A percentile compares a stretch with the other conserved stretches of the same genome.
Evolutionary conservation across 2,329 filamentous ascomycete genomes (phyloP).

Genomic region (Apiospora sp.): DNA sequence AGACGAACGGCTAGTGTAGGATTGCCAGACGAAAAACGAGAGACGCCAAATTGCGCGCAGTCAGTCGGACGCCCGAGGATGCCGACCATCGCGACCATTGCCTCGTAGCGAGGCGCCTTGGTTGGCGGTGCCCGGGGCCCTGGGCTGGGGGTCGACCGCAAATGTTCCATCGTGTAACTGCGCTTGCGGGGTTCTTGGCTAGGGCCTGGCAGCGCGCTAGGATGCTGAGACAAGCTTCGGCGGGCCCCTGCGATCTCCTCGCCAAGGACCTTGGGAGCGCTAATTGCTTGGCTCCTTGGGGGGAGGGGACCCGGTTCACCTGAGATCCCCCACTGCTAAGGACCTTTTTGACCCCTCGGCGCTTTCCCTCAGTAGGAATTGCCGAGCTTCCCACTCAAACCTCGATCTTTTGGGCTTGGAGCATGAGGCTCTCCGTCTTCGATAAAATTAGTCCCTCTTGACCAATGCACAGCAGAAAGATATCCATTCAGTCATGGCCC

Average conservation of each 20-base stretch:
- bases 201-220: slow-evolving; percentile 12
- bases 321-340: slow-evolving; percentile 5
- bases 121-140: background rate
- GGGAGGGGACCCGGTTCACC: background rate
- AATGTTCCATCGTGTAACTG: slow-evolving; percentile 19
- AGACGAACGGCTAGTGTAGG: background rate
- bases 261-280: background rate
- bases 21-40: background rate
- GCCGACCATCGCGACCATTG: background rate
- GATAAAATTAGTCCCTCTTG: background rate
- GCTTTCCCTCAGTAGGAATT: background rate
- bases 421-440: background rate
- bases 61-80: background rate
- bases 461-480: background rate
- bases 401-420: background rate
- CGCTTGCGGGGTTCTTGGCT: slow-evolving; percentile 14
- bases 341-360: background rate
- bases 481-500: too few relatives aligned
- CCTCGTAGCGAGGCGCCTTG: background rate
- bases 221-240: slow-evolving; percentile 20
- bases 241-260: background rate
- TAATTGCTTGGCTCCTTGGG: background rate
- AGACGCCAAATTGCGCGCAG: background rate
- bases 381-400: background rate
- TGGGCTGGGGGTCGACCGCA: background rate